A percentile compares a stretch with the other conserved stretches of the same genome.
Conservation (phyloP, 2,329 filamentous ascomycete species). For the Pleoardoris graminearum region DNA sequence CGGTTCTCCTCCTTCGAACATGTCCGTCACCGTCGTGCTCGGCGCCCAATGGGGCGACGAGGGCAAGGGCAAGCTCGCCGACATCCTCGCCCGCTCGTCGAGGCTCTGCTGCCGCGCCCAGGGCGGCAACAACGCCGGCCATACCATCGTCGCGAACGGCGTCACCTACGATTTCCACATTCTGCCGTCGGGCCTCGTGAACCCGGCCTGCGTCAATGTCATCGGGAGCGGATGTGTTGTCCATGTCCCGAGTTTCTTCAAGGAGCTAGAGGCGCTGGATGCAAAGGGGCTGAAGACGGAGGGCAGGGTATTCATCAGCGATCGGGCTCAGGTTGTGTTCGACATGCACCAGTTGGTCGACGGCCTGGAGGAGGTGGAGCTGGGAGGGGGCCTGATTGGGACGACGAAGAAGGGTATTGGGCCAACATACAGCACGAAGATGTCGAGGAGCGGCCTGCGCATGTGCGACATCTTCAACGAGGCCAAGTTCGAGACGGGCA, state of each 20-base stretch:
- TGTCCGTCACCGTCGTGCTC: slow-evolving; percentile 61
- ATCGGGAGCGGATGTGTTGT: slow-evolving; percentile 70
- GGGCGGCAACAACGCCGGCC: slow-evolving; percentile 63
- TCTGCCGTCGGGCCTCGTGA: slow-evolving; percentile 67
- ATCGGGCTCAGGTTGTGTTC: slow-evolving; percentile 66
- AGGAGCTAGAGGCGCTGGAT: slow-evolving; percentile 64
- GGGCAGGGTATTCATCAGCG: slow-evolving; percentile 65
- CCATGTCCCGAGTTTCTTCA: slow-evolving; percentile 69
- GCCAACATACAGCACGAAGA: slow-evolving; percentile 66
- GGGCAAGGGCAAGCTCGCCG: slow-evolving; percentile 64
- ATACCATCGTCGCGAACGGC: slow-evolving; percentile 50
- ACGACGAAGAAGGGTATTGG: slow-evolving; percentile 21
- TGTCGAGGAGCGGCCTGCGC: slow-evolving; percentile 67
- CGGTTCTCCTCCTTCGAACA: slow-evolving; percentile 22
- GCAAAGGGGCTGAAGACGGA: slow-evolving; percentile 63
- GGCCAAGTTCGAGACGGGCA: slow-evolving; percentile 66
- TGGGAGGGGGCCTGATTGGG: slow-evolving; percentile 27
- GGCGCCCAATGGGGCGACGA: slow-evolving; percentile 65
- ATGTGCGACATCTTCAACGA: slow-evolving; percentile 70
- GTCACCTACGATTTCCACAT: slow-evolving; percentile 52
- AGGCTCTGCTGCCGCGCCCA: slow-evolving; percentile 62
- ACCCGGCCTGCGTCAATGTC: slow-evolving; percentile 70
- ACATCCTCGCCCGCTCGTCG: slow-evolving; percentile 57
- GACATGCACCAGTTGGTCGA: slow-evolving; percentile 70
- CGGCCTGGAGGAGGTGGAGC: slow-evolving; percentile 64